phyloP scores from a whole-genome alignment of 2,329 filamentous ascomycete species.

The Penicillium janthinellum region DNA sequence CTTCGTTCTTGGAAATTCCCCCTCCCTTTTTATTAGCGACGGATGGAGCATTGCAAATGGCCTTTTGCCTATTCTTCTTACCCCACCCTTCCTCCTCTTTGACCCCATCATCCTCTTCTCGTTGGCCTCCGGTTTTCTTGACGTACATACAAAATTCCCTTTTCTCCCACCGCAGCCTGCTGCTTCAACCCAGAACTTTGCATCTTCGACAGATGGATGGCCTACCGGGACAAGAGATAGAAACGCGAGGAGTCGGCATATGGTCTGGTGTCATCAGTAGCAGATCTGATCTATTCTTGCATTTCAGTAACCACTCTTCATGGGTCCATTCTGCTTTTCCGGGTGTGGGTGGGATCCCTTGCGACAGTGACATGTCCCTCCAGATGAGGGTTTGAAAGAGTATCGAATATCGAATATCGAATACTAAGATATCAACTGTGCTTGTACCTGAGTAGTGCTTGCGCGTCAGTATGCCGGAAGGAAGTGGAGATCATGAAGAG shows the following conservation, averaged over 20 bases:
- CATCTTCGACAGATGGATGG: background rate
- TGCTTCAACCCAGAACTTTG: background rate
- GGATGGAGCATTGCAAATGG: constrained; percentile 31
- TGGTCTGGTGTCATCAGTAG: background rate
- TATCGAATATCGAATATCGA: constrained; percentile 11
- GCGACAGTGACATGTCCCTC: constrained; percentile 10
- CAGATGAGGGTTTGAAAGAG: constrained; percentile 11
- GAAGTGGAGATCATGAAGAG: background rate
- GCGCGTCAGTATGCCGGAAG: background rate
- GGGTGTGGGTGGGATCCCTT: background rate
- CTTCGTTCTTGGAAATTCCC: background rate
- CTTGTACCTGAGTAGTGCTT: constrained; percentile 8
- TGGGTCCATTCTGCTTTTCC: background rate
- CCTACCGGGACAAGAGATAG: background rate
- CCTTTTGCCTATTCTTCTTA: constrained; percentile 19
- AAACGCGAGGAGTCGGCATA: background rate
- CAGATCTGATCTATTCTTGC: background rate
- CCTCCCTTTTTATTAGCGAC: constrained; percentile 25
- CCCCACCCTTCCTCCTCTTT: constrained; percentile 11
- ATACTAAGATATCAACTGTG: constrained; percentile 9
- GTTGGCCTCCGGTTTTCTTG: constrained; percentile 15
- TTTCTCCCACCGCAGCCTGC: background rate
- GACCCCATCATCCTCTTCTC: background rate
- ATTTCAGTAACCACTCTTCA: background rate
- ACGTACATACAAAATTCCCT: constrained; percentile 22